Evolutionary conservation across 768 basidiomycete genomes (phyloP).

Genomic region (Kwoniella sp.): DNA sequence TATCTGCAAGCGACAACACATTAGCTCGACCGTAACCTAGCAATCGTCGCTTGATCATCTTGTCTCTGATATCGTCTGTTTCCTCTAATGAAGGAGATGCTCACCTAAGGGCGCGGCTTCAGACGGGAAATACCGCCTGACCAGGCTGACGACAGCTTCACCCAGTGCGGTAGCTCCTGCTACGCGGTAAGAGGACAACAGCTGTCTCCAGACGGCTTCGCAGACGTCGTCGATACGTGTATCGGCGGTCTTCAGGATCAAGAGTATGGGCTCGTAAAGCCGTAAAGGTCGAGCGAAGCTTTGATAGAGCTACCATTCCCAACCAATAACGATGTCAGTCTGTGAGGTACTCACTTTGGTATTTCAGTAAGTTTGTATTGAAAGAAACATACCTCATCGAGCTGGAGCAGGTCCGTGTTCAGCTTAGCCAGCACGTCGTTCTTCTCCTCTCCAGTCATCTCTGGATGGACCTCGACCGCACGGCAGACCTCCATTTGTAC

Average conservation of each 20-base stretch:
- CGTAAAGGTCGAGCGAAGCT: conserved; percentile 85
- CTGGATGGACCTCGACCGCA: conserved; percentile 59
- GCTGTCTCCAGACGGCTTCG: conserved; percentile 82
- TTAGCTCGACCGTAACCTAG: too few species aligned
- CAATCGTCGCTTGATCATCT: neutral
- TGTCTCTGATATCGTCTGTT: neutral
- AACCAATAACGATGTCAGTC: neutral
- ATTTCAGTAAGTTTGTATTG: too few species aligned
- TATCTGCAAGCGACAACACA: conserved; percentile 60
- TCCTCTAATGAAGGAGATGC: neutral
- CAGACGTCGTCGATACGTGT: conserved; percentile 82
- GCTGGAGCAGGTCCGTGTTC: conserved; percentile 64
- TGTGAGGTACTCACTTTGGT: neutral
- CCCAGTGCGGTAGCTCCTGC: conserved; percentile 26
- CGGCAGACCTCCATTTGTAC: conserved; percentile 92
- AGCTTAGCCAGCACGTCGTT: conserved; percentile 41
- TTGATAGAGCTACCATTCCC: conserved; percentile 70
- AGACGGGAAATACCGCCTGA: conserved; percentile 85
- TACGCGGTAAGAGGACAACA: conserved; percentile 67
- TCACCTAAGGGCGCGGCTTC: conserved; percentile 47
- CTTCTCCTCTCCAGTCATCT: conserved; percentile 51
- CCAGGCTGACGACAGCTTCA: conserved; percentile 61
- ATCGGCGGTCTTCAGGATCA: conserved; percentile 91
- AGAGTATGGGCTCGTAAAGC: conserved; percentile 76
- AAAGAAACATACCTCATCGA: conserved; percentile 71